A percentile compares a stretch with the other conserved stretches of the same genome.
phyloP scores from a whole-genome alignment of 768 basidiomycete genomes.

The Leccinum aurantiacum region DNA sequence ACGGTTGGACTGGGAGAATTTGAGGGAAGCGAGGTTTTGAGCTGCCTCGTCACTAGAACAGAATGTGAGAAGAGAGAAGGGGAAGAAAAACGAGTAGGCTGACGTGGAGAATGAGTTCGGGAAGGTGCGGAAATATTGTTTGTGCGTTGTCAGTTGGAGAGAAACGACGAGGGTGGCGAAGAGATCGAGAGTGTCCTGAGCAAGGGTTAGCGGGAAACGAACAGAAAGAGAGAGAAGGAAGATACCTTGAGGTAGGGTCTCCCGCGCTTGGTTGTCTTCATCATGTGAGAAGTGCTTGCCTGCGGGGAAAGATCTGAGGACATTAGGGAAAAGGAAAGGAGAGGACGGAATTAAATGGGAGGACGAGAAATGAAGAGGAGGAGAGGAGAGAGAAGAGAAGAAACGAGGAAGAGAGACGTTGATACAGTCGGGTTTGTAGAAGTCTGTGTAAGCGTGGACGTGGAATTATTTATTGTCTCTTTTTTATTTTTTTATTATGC shows the following conservation, averaged over 20 bases:
- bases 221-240: not conserved
- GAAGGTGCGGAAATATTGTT: conserved; percentile 95
- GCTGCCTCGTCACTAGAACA: conserved; percentile 88
- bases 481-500: conserved; percentile 10
- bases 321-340: conserved; percentile 33
- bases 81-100: conserved; percentile 34
- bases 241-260: conserved; percentile 88
- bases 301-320: conserved; percentile 41
- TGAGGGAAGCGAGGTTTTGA: conserved; percentile 88
- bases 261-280: conserved; percentile 97
- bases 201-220: conserved; percentile 6
- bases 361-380: conserved; percentile 30
- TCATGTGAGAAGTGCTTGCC: conserved; percentile 85
- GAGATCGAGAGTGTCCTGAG: conserved; percentile 94
- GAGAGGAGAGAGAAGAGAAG: conserved; percentile 22
- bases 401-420: conserved; percentile 30
- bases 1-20: conserved; percentile 98
- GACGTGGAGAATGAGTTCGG: conserved; percentile 95
- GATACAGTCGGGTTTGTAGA: conserved; percentile 14
- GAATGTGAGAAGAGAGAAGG: conserved; percentile 11
- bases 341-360: conserved; percentile 28
- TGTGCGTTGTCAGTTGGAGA: conserved; percentile 82
- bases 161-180: conserved; percentile 97
- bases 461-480: conserved; percentile 27
- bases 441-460: conserved; percentile 24